Base-by-base conservation (phyloP, 768 basidiomycete genomes). In the Paxillus involutus region DNA sequence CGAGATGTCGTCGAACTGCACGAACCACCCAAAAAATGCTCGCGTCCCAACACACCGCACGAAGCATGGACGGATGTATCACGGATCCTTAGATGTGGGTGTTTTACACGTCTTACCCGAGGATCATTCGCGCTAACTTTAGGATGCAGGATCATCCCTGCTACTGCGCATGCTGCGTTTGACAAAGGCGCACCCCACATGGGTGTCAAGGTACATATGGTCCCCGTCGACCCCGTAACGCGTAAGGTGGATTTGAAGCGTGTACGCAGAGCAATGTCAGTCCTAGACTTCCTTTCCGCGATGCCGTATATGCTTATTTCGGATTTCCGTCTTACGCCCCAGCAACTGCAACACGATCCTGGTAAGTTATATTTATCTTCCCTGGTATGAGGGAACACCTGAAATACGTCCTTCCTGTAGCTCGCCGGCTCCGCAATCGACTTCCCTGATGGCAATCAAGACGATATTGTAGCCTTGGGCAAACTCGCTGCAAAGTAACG, bases 111-210 rank as follows among this genome's bases (percentile, higher is more conserved):
- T n/a, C n/a, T n/a, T n/a, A n/a, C n/a, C n/a, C n/a, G n/a, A n/a
- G n/a, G n/a, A n/a, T n/a, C n/a, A n/a, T n/a, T n/a, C n/a, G n/a
- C n/a, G n/a, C n/a, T n/a, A n/a, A n/a, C n/a, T n/a, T n/a, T n/a
- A 1, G 39, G 19, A 6, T 51, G 2, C 49, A 96, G 94, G 76
- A 77, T 98, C 56, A 73, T 98, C 8, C 89, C 94, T 0, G 76
- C 80, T 0, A 88, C 91, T 0, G 94, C 89, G 0, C 96, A 98
- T 64, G 93, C 93, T 2, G 96, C 96, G 0, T 99, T 99, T 67
- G 88, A 94, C 75, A 99, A 99, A 69, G 94, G 88, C 4, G 87
- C 84, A 2, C 81, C 85, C 9, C 98, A 96, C 69, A 82, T 98
- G 65, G 82, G 84, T 13, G 83, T 99, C 75, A 98, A 97, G 75